phyloP scores from a whole-genome alignment of 768 basidiomycete genomes.

The Tubosaeta brunneosetosa region DNA sequence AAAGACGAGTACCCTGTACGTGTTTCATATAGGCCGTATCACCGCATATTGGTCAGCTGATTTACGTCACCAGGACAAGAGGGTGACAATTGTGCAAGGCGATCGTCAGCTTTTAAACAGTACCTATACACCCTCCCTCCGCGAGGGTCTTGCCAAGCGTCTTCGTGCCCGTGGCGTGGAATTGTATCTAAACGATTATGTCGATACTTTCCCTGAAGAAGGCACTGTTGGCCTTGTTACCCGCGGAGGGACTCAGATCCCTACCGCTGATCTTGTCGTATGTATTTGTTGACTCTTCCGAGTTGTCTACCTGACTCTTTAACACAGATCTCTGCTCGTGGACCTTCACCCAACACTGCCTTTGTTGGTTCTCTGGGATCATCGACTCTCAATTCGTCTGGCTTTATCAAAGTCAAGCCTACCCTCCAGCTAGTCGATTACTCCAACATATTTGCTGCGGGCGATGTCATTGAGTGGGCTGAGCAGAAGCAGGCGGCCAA shows the following conservation, averaged over 20 bases:
- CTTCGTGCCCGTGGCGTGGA: conserved; percentile 44
- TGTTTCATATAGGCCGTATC: background rate
- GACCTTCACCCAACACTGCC: conserved; percentile 45
- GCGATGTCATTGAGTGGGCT: conserved; percentile 58
- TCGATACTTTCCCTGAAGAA: conserved; percentile 43
- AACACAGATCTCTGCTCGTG: conserved; percentile 24
- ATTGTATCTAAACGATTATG: conserved; percentile 46
- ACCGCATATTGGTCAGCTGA: conserved; percentile 4
- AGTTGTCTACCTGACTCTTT: conserved; percentile 1
- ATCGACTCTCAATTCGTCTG: conserved; percentile 28
- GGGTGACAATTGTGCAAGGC: conserved; percentile 60
- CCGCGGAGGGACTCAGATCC: conserved; percentile 44
- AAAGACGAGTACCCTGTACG: conserved; percentile 39
- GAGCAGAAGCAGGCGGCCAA: conserved; percentile 63
- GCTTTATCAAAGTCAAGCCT: conserved; percentile 49
- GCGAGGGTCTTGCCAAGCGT: conserved; percentile 41
- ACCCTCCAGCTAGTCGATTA: conserved; percentile 53
- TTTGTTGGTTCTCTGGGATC: conserved; percentile 46
- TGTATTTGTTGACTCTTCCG: conserved; percentile 11
- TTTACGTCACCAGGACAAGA: conserved; percentile 24
- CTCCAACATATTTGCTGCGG: conserved; percentile 57
- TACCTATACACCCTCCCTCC: conserved; percentile 50
- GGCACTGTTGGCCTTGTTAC: conserved; percentile 41
- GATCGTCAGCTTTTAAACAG: conserved; percentile 48
- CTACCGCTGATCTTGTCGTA: conserved; percentile 56